Evolutionary conservation across 495 filamentous ascomycete genomes (phyloP), one percentile per base, ranked within the genome.

Genomic region (Xylaria longipes): DNA sequence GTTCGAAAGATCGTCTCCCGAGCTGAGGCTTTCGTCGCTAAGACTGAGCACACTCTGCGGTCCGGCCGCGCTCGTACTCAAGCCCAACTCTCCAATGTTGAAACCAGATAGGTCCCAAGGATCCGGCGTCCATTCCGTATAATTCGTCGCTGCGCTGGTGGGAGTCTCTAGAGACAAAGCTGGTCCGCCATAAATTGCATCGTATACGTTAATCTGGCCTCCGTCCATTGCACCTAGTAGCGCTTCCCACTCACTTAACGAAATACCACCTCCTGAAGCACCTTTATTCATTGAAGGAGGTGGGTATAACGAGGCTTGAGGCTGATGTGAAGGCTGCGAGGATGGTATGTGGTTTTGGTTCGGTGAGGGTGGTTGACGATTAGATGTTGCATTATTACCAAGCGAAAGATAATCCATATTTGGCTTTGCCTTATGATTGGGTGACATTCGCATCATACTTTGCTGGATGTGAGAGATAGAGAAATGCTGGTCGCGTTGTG

Each of bases 201-300:
- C 93, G 84, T 94, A 96, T 12, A 95, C 89, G 76, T 93, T 95
- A 20, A 90, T 89, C 75, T 88, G 89, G 5, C 91, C 93, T 43
- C 89, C 89, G 71, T 96, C 94, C 81, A 97, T 89, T 45, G 89
- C 89, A 50, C 90, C 89, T 22, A 95, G 83, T 1, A 96, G 86
- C 15, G 89, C 87, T 77, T 95, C 93, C 94, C 93, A 96, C 72
- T 95, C 93, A 0, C 89, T 84, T 66, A 89, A 80, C 3, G 89
- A 88, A 11, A 90, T 84, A 48, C 84, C 68, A 25, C 73, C 74
- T n/a, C 75, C 65, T 6, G 77, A 74, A 57, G 70, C 56, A 33
- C 73, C 75, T 60, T 83, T 82, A 12, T 80, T 78, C n/a, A 75
- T 65, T 15, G 78, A 79, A 9, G 75, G 73, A 48, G 70, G 71